Percentiles rank a stretch among this genome's conserved stretches.
Evolutionary conservation across 306 rosid genomes (phyloP).

Genomic region (Quercus dentata): DNA sequence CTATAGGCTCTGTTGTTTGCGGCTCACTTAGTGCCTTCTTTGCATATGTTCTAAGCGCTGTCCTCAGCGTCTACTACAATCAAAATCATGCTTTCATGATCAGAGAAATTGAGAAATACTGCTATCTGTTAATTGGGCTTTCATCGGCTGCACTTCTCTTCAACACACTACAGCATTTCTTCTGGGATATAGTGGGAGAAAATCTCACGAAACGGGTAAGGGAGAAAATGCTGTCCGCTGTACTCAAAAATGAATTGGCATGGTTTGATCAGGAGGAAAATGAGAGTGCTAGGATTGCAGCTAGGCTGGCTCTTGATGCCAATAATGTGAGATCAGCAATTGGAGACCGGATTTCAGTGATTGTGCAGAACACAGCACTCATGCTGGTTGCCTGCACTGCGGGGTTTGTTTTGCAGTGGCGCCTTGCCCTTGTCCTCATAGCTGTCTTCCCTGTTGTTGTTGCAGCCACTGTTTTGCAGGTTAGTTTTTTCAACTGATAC

Average conservation of each 20-base stretch:
- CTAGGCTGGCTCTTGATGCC: slow-evolving; percentile 89
- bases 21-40: slow-evolving; percentile 98
- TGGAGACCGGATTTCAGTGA: slow-evolving; percentile 88
- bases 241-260: slow-evolving; percentile 87
- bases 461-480: slow-evolving; percentile 99
- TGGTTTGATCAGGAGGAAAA: slow-evolving; percentile 97
- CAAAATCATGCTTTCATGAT: slow-evolving; percentile 72
- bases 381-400: slow-evolving; percentile 93
- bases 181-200: slow-evolving; percentile 97
- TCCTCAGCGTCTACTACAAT: slow-evolving; percentile 83
- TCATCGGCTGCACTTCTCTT: slow-evolving; percentile 90
- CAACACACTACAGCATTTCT: slow-evolving; percentile 89
- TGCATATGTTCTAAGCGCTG: slow-evolving; percentile 88
- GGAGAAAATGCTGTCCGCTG: slow-evolving; percentile 77
- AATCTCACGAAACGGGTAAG: slow-evolving; percentile 86
- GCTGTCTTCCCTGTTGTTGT: slow-evolving; percentile 98
- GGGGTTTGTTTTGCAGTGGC: slow-evolving; percentile 94
- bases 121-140: slow-evolving; percentile 85
- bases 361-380: slow-evolving; percentile 92
- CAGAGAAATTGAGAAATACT: slow-evolving; percentile 68
- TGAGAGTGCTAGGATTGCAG: slow-evolving; percentile 82
- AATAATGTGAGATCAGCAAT: slow-evolving; percentile 93
- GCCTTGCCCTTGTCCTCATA: slow-evolving; percentile 88
- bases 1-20: slow-evolving; percentile 87
- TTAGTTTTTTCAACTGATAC: slow-evolving; percentile 23